phyloP scores from a whole-genome alignment of 768 basidiomycete genomes.

The Pleurotus tuoliensis region DNA sequence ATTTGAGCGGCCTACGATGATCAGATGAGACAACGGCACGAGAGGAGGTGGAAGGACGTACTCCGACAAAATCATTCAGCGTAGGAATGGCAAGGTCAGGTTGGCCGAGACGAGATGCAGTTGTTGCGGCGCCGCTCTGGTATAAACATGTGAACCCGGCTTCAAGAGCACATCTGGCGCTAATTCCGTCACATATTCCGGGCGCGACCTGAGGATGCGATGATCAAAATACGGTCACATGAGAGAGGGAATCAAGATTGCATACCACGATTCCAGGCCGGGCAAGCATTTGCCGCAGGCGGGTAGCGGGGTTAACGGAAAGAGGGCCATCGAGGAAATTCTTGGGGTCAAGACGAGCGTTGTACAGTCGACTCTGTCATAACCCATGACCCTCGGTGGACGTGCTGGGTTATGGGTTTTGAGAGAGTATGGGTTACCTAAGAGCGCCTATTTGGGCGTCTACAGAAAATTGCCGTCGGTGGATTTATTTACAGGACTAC shows the following conservation, averaged over 20 bases:
- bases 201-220: constrained; percentile 51
- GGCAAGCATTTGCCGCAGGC: constrained; percentile 65
- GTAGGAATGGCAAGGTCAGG: constrained; percentile 81
- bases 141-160: constrained; percentile 77
- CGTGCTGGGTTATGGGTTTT: no score
- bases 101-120: constrained; percentile 72
- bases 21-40: not conserved
- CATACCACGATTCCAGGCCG: constrained; percentile 75
- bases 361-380: no score
- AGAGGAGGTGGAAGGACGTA: constrained; percentile 14
- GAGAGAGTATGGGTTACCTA: no score
- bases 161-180: constrained; percentile 75
- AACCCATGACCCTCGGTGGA: no score
- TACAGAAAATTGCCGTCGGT: no score
- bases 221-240: not conserved
- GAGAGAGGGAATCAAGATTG: not conserved
- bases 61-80: constrained; percentile 70
- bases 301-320: constrained; percentile 64
- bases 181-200: constrained; percentile 77
- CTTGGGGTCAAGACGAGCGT: constrained; percentile 63
- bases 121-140: constrained; percentile 76
- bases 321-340: constrained; percentile 68
- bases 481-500: no score
- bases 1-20: constrained; percentile 53
- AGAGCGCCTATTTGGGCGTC: no score